Conservation (phyloP, 139 green algal genomes). For the Auxenochlorella pyrenoidosa region DNA sequence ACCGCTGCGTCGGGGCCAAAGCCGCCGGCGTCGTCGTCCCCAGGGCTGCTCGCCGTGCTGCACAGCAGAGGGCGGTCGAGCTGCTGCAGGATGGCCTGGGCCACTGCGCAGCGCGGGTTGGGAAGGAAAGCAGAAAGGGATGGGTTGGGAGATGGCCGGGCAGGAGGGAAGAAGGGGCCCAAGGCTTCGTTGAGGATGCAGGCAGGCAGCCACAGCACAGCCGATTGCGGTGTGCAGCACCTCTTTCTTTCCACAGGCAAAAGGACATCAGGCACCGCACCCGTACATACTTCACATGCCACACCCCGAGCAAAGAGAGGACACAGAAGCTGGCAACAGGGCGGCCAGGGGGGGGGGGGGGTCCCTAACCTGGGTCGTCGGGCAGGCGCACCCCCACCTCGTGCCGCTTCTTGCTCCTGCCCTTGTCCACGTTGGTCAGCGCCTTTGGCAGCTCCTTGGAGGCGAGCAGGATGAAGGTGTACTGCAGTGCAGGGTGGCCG, state of each 20-base stretch:
- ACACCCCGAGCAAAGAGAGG: too few species aligned
- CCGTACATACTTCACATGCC: too few species aligned
- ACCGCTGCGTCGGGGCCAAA: constrained; percentile 66
- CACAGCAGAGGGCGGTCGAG: constrained; percentile 80
- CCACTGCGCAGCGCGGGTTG: background rate
- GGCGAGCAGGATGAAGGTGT: constrained; percentile 89
- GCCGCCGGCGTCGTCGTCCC: constrained; percentile 43
- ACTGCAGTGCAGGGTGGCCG: constrained; percentile 57
- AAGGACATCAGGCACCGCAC: too few species aligned
- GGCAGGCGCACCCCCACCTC: constrained; percentile 85
- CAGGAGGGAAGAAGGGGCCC: background rate
- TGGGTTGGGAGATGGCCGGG: background rate
- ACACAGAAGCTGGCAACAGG: too few species aligned
- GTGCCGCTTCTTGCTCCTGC: constrained; percentile 63
- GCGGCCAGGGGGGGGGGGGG: too few species aligned
- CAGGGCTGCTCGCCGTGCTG: constrained; percentile 61
- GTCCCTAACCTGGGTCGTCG: constrained; percentile 51
- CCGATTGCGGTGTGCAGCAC: too few species aligned
- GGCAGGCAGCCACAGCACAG: constrained; percentile 17
- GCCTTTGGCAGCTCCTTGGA: constrained; percentile 87
- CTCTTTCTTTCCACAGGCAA: too few species aligned
- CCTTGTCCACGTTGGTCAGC: constrained; percentile 39
- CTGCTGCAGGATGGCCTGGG: constrained; percentile 65
- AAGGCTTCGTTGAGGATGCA: background rate
- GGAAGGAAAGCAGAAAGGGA: too few species aligned